Evolutionary conservation across 1,284 basidiomycete species (phyloP).

Genomic region (Trichosporon coremiiforme): DNA sequence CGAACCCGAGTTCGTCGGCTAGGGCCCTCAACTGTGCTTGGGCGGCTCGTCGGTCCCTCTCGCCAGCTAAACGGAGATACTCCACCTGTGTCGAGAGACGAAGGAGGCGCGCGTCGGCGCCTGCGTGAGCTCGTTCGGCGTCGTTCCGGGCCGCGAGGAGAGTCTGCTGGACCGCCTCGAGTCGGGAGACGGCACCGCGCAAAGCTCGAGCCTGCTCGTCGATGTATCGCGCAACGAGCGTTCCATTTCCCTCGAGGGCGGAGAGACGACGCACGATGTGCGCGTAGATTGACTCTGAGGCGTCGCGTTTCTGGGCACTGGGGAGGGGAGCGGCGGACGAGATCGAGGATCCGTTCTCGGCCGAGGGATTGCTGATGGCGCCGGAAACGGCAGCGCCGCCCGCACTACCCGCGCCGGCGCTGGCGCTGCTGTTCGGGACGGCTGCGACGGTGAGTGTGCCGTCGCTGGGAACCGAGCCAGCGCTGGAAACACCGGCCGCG

Average conservation of each 20-base stretch:
- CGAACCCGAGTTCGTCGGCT: slow-evolving; percentile 49
- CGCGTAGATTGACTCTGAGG: slow-evolving; percentile 94
- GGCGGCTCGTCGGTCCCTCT: slow-evolving; percentile 42
- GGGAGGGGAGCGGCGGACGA: neutral
- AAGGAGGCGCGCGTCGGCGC: slow-evolving; percentile 46
- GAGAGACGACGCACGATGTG: slow-evolving; percentile 92
- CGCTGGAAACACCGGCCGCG: too few species aligned
- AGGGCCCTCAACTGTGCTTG: slow-evolving; percentile 42
- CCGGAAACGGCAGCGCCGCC: too few species aligned
- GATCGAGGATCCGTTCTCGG: neutral
- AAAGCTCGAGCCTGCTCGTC: slow-evolving; percentile 84
- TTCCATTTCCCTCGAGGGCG: slow-evolving; percentile 83
- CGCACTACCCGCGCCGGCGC: too few species aligned
- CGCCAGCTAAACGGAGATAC: slow-evolving; percentile 42
- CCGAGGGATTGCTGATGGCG: too few species aligned
- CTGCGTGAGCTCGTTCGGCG: neutral
- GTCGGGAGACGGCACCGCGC: slow-evolving; percentile 70
- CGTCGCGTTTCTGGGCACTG: slow-evolving; percentile 48
- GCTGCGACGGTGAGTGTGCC: neutral
- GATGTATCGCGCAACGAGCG: slow-evolving; percentile 81
- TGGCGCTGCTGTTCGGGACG: neutral
- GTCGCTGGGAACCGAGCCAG: neutral
- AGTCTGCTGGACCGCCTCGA: slow-evolving; percentile 58
- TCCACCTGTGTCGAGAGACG: slow-evolving; percentile 47
- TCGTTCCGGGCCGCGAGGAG: neutral